phyloP scores from a whole-genome alignment of 148 eudicot species.

The Hydrangea macrophylla region DNA sequence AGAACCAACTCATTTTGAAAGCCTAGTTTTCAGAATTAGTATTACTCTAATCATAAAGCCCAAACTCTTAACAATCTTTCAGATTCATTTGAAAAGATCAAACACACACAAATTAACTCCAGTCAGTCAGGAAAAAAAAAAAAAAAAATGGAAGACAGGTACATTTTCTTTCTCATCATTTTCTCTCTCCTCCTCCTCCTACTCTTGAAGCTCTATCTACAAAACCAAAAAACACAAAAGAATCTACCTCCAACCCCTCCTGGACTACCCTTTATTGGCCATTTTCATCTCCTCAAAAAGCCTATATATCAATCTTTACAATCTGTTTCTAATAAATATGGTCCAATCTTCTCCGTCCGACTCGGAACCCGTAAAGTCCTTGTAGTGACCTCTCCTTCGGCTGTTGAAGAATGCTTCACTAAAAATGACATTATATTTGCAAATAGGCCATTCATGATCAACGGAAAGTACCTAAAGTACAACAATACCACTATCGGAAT shows the following conservation, averaged over 20 bases:
- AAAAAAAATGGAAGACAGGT: neutral
- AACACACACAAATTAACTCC: too few species aligned
- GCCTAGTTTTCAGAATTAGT: too few species aligned
- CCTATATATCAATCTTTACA: slow-evolving; percentile 24
- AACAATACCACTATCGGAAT: slow-evolving; percentile 22
- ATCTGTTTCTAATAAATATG: slow-evolving; percentile 19
- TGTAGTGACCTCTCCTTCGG: slow-evolving; percentile 27
- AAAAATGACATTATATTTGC: slow-evolving; percentile 30
- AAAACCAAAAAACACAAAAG: neutral
- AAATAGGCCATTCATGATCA: slow-evolving; percentile 21
- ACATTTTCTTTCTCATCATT: neutral
- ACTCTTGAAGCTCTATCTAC: neutral
- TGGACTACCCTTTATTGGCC: slow-evolving; percentile 33
- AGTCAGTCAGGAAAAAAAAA: too few species aligned
- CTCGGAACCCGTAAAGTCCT: slow-evolving; percentile 25
- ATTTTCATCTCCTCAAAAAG: slow-evolving; percentile 28
- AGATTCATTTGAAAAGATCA: too few species aligned
- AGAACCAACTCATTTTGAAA: too few species aligned
- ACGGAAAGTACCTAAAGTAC: slow-evolving; percentile 19
- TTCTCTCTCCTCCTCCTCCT: neutral
- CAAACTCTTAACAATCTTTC: too few species aligned
- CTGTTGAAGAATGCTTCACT: slow-evolving; percentile 32
- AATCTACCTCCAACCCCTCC: slow-evolving; percentile 33
- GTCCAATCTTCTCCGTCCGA: slow-evolving; percentile 20
- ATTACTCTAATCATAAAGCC: too few species aligned